Conservation (phyloP, 1,284 basidiomycete species). For the Austroboletus olivaceoglutinosus region DNA sequence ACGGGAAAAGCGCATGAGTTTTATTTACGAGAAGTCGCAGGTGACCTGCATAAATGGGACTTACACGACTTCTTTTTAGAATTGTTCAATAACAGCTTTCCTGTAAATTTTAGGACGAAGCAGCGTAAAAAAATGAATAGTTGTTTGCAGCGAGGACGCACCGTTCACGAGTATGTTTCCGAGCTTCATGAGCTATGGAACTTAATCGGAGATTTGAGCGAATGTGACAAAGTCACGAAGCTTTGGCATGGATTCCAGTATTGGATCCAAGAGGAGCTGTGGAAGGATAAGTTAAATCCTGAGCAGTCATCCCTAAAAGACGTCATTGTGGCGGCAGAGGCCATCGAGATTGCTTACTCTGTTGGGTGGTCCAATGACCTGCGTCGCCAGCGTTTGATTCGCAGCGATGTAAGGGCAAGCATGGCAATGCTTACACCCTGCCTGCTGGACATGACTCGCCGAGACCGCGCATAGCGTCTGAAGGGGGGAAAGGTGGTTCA, state of each 20-base stretch:
- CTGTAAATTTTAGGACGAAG: slow-evolving; percentile 15
- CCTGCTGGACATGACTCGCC: no score
- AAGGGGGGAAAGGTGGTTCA: no score
- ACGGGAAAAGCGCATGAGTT: no score
- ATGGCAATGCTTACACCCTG: no score
- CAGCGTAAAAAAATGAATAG: slow-evolving; percentile 11
- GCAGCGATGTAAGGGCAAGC: no score
- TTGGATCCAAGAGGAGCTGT: slow-evolving; percentile 32
- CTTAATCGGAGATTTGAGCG: slow-evolving; percentile 22
- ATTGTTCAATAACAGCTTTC: slow-evolving; percentile 34
- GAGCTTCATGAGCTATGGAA: slow-evolving; percentile 28
- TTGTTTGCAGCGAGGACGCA: slow-evolving; percentile 20
- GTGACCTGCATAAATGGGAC: no score
- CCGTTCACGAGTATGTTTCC: slow-evolving; percentile 22
- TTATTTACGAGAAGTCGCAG: no score
- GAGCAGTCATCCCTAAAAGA: not conserved
- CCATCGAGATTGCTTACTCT: not conserved
- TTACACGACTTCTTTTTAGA: slow-evolving; percentile 33
- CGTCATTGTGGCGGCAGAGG: not conserved
- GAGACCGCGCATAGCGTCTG: no score
- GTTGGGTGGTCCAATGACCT: not conserved
- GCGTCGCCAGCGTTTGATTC: no score
- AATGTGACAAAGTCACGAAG: slow-evolving; percentile 30
- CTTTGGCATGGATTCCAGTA: slow-evolving; percentile 35
- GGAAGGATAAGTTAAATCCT: slow-evolving; percentile 7